A percentile compares a stretch with the other conserved stretches of the same genome.
Conservation (phyloP, 768 basidiomycete genomes). For the Suillus paluster region DNA sequence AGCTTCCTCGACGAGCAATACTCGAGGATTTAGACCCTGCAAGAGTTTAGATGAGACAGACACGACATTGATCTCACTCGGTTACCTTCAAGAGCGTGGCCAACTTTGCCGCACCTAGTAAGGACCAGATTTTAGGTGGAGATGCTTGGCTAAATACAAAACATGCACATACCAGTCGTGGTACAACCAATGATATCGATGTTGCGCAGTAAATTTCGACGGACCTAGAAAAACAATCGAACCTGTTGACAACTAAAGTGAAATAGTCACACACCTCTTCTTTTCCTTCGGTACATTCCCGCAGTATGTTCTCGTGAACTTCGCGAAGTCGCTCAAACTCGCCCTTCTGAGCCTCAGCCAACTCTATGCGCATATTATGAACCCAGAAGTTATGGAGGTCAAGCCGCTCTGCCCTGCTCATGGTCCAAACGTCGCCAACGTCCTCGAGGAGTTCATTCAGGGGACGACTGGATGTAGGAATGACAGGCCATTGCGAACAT, state of each 20-base stretch:
- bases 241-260: background rate
- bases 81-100: slow-evolving; percentile 58
- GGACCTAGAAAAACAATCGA: slow-evolving; percentile 42
- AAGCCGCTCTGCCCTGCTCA: slow-evolving; percentile 55
- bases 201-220: slow-evolving; percentile 54
- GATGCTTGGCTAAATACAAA: background rate
- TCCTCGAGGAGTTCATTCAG: slow-evolving; percentile 41
- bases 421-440: slow-evolving; percentile 51
- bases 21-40: slow-evolving; percentile 61
- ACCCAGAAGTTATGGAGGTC: slow-evolving; percentile 52
- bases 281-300: slow-evolving; percentile 43
- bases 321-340: slow-evolving; percentile 50
- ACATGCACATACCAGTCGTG: slow-evolving; percentile 59
- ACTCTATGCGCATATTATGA: slow-evolving; percentile 39
- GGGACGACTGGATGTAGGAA: slow-evolving; percentile 42
- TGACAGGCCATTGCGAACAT: slow-evolving; percentile 36
- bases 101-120: slow-evolving; percentile 69
- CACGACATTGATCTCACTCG: background rate
- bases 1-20: slow-evolving; percentile 79
- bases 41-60: slow-evolving; percentile 1
- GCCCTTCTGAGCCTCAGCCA: slow-evolving; percentile 33
- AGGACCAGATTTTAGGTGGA: background rate
- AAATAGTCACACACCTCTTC: slow-evolving; percentile 51
- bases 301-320: slow-evolving; percentile 44
- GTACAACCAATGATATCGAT: slow-evolving; percentile 77